Evolutionary conservation across 139 green algal genomes (phyloP), one percentile per base, ranked within the genome.

Genomic region (Chlorella sp.): DNA sequence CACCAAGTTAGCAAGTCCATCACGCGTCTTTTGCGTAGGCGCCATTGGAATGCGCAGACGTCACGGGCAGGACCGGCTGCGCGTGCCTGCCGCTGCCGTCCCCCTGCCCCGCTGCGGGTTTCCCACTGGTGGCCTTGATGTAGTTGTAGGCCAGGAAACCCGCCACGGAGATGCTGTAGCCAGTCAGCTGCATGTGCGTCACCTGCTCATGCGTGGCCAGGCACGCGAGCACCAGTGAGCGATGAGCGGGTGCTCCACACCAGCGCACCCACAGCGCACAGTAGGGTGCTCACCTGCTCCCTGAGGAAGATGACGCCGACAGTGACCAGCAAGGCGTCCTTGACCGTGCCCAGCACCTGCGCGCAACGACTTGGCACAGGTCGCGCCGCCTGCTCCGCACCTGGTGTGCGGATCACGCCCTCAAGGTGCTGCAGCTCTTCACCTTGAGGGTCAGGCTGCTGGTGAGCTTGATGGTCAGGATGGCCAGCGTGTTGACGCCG

Each of bases 401-500:
- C n/a, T n/a, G n/a, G n/a, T n/a, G n/a, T n/a, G n/a, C n/a, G n/a
- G n/a, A n/a, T n/a, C n/a, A n/a, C n/a, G n/a, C n/a, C n/a, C n/a
- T n/a, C n/a, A n/a, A n/a, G n/a, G n/a, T n/a, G n/a, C n/a, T n/a
- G n/a, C n/a, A n/a, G n/a, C n/a, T n/a, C 31, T 83, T 77, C 49
- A 88, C 85, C 73, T 90, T 87, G 26, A 77, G 66, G 59, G 78
- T 87, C 50, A 89, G 77, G 35, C 84, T 77, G 20, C 80, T 78
- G 27, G 93, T 79, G 69, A 93, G 82, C 42, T 93, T 88, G 50
- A 76, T 67, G 32, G 70, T 60, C 10, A 69, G 17, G 29, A 69
- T 69, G 63, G 14, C 74, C 61, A 75, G 62, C 29, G 29, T 5
- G 34, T 65, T 67, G 5, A 74, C 31, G 4, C 32, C 31, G 55